These are phyloP conservation scores for Torulaspora maleeae DNA, from an alignment of 805 yeast genomes.

Conservation along the genomic window DNA sequence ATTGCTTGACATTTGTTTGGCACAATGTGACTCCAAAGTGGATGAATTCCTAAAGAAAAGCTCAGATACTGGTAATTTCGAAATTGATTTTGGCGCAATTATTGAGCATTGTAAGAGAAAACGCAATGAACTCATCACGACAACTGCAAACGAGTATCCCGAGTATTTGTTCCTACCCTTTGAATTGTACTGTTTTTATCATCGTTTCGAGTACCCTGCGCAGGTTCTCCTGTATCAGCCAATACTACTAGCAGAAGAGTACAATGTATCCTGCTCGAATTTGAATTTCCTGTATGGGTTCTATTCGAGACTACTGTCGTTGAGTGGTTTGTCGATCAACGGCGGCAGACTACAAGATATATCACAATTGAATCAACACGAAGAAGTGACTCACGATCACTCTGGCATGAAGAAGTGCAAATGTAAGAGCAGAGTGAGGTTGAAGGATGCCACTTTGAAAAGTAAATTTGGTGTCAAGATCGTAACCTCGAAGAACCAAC, in stretches of 20 bases:
- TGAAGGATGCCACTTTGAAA: not conserved
- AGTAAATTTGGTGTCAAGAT: conserved; percentile 1
- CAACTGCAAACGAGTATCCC: conserved; percentile 32
- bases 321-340: conserved; percentile 30
- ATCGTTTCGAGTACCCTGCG: conserved; percentile 34
- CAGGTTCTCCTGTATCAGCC: conserved; percentile 31
- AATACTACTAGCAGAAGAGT: conserved; percentile 24
- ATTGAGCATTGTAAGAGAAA: conserved; percentile 22
- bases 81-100: conserved; percentile 21
- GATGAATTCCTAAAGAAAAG: conserved; percentile 7
- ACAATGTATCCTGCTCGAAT: conserved; percentile 22
- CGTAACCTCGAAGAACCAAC: conserved; percentile 1
- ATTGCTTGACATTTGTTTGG: conserved; percentile 23
- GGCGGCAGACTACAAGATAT: conserved; percentile 22
- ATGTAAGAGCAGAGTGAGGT: not conserved
- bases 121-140: conserved; percentile 21
- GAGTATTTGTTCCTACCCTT: conserved; percentile 33
- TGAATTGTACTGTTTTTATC: conserved; percentile 36
- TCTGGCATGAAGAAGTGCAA: conserved; percentile 2
- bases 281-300: conserved; percentile 31
- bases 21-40: conserved; percentile 23
- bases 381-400: conserved; percentile 2
- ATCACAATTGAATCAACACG: conserved; percentile 8
- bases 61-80: conserved; percentile 1
- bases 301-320: conserved; percentile 27